Evolutionary conservation across 805 yeast species (phyloP).

Genomic region (Metschnikowia arizonensis): DNA sequence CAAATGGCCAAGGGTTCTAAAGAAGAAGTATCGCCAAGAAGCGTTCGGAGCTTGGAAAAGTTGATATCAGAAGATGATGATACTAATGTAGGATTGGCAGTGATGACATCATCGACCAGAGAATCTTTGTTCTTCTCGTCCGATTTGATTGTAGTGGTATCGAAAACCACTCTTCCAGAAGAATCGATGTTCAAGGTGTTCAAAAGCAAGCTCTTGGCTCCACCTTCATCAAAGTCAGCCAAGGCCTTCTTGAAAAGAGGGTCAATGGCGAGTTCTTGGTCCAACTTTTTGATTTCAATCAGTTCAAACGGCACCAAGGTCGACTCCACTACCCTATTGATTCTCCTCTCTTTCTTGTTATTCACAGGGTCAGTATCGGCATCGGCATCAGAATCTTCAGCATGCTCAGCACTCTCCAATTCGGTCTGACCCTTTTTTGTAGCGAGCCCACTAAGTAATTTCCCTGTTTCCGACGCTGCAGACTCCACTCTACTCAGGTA

Average conservation of each 20-base stretch:
- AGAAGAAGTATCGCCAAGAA: conserved; percentile 21
- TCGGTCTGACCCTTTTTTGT: conserved; percentile 18
- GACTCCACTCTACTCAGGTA: conserved; percentile 89
- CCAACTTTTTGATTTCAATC: conserved; percentile 52
- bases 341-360: conserved; percentile 14
- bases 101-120: conserved; percentile 6
- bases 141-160: conserved; percentile 42
- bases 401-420: conserved; percentile 24
- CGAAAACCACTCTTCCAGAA: conserved; percentile 59
- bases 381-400: conserved; percentile 23
- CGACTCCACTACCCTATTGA: conserved; percentile 21
- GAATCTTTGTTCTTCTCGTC: conserved; percentile 9
- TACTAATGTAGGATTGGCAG: not conserved
- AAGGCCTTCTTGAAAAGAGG: conserved; percentile 72
- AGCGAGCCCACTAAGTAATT: conserved; percentile 71
- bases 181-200: conserved; percentile 57
- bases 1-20: conserved; percentile 46
- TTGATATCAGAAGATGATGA: conserved; percentile 16
- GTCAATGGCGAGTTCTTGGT: conserved; percentile 63
- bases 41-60: conserved; percentile 18
- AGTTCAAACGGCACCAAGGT: conserved; percentile 38
- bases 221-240: conserved; percentile 80
- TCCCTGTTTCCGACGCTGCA: conserved; percentile 86
- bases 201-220: conserved; percentile 64
- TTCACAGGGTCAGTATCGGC: conserved; percentile 21